Evolutionary conservation across 257 asterid species (phyloP), one percentile per base, ranked within the genome.

Genomic region (Cruciata laevipes): DNA sequence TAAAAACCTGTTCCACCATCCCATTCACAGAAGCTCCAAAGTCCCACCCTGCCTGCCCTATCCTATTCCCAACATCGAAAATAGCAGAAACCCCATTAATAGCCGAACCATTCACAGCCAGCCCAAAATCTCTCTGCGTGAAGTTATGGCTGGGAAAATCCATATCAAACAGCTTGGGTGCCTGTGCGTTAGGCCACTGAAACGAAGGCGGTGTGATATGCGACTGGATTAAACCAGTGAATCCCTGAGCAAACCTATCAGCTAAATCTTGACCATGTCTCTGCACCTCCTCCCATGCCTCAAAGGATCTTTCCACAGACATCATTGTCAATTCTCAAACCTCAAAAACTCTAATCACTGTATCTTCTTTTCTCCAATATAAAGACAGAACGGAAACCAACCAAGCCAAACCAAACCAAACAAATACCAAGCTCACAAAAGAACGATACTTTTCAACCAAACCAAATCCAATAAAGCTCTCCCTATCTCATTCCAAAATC

Each of bases 281-380:
- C 84, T 93, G 99, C 74, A 90, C 96, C 85, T 93, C 99, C 76
- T 93, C 99, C 99, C 99, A 93, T 16, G 96, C 99, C 63, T 93
- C 99, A 69, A 90, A 86, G 3, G 97, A 84, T 78, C 99, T 82
- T 83, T 93, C 99, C 68, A 88, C 91, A 6, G 99, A 93, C 89
- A 93, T 86, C 96, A 85, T 88, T 69, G 35, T 75, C 72, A 17
- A 20, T 69, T 10, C 64, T 76, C 64, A 47, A 68, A 56, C 73
- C 62, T 71, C 12, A 35, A 7, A 40, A 65, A 59, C 51, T 42
- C 51, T 18, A 42, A 42, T 42, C 18, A 13, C 51, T 11, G 1
- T 40, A 40, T 42, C 14, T 27, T 42, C 17, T 42, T 42, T 18
- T 12, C 18, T 42, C 44, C 53, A 27, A 27, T 0, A 40, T 17